phyloP scores from a whole-genome alignment of 2,329 filamentous ascomycete species.

The Colletotrichum tropicicola region DNA sequence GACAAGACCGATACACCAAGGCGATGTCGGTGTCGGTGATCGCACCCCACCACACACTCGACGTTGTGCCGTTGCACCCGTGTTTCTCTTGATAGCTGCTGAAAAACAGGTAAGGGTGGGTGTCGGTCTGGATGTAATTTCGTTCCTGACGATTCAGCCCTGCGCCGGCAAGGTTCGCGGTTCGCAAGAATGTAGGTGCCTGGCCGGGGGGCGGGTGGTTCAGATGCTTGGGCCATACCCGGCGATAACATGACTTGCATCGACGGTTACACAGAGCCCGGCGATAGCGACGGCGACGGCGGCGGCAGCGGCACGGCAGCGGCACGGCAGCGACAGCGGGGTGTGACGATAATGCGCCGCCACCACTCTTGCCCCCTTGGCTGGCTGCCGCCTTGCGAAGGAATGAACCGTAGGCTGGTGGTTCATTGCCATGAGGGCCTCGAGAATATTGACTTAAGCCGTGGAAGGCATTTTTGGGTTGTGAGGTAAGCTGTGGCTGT shows the following conservation, averaged over 20 bases:
- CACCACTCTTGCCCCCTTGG: too few species aligned
- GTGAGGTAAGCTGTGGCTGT: conserved; percentile 26
- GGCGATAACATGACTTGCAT: conserved; percentile 3
- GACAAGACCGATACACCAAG: too few species aligned
- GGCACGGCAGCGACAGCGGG: too few species aligned
- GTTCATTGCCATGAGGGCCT: background rate
- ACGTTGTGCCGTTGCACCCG: background rate
- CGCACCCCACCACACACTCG: background rate
- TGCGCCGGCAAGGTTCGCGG: background rate
- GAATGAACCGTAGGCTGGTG: conserved; percentile 7
- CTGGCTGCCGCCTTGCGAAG: too few species aligned
- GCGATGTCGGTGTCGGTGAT: too few species aligned
- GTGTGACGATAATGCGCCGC: too few species aligned
- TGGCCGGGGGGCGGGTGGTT: background rate
- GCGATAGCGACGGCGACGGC: too few species aligned
- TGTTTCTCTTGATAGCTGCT: background rate
- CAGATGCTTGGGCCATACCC: background rate
- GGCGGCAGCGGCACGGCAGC: too few species aligned
- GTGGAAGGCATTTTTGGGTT: background rate
- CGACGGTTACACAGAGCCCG: background rate
- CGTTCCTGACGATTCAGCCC: background rate
- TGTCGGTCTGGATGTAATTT: background rate
- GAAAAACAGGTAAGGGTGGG: background rate
- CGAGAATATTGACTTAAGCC: background rate
- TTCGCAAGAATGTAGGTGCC: conserved; percentile 8